Evolutionary conservation across 345 rosid genomes (phyloP), one percentile per base, ranked within the genome.

Genomic region (Triadica sebifera): DNA sequence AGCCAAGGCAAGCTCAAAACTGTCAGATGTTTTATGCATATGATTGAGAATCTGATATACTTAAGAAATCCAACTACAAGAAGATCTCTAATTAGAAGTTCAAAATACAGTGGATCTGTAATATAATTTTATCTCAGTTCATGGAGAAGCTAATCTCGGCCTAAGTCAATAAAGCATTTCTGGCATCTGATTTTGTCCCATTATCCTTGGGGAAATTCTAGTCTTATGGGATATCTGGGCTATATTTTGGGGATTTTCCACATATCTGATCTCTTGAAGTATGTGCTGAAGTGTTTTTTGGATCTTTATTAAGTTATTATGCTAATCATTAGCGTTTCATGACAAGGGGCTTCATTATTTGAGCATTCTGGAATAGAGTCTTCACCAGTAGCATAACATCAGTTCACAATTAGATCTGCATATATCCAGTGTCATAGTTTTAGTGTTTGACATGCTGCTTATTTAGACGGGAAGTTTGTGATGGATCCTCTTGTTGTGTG

Each of bases 1-100:
- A 78, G 88, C 93, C 81, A 96, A 96, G 99, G 99, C 97, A 96
- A 91, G 98, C 97, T 85, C 81, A 77, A 80, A 81, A 85, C 85
- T 84, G 79, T 88, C 89, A 29, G 91, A 85, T 80, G 80, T 79
- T 82, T 69, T 81, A 62, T 87, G 83, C 78, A 20, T 83, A 77
- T 82, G 82, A 71, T 75, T 87, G 83, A 81, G 86, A 79, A 78
- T 72, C 83, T 83, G 79, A 74, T 78, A n/a, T n/a, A 78, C 77
- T 72, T 76, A 73, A 45, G 78, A 82, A 79, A 83, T 74, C 70
- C 80, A 75, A 69, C 69, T 72, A 38, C 59, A 56, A 61, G 89
- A 77, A 86, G 85, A 83, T 85, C 73, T 75, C 73, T 69, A 72
- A 83, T 76, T 77, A 81, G 75, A 73, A 77, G 60, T 67, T 78